phyloP scores from a whole-genome alignment of 2,329 filamentous ascomycete genomes.

The Cordyceps sp. region DNA sequence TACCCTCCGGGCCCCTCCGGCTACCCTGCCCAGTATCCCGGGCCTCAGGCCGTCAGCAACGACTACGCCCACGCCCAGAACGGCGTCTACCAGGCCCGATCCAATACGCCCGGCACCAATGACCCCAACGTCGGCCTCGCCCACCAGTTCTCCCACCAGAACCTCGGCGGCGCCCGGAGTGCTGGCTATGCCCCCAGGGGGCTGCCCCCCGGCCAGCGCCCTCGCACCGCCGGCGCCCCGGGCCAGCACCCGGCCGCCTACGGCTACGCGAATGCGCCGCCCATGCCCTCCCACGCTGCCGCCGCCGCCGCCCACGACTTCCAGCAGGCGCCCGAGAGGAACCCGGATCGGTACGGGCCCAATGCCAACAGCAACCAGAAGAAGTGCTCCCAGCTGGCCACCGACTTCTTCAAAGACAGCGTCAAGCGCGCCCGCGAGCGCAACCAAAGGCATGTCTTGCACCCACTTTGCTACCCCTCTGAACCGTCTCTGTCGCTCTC shows the following conservation, averaged over 20 bases:
- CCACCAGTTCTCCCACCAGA: conserved; percentile 94
- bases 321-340: conserved; percentile 64
- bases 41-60: conserved; percentile 19
- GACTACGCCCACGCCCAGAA: conserved; percentile 34
- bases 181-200: conserved; percentile 53
- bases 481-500: background rate
- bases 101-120: conserved; percentile 45
- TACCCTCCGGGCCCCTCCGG: conserved; percentile 45
- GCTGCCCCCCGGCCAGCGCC: conserved; percentile 56
- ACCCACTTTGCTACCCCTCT: background rate
- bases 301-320: conserved; percentile 44
- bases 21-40: conserved; percentile 28
- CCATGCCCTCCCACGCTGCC: conserved; percentile 46
- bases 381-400: conserved; percentile 53
- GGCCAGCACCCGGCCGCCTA: conserved; percentile 44
- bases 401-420: conserved; percentile 96
- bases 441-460: conserved; percentile 60
- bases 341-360: conserved; percentile 59
- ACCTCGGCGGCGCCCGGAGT: conserved; percentile 55
- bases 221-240: conserved; percentile 63
- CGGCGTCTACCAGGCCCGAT: conserved; percentile 29
- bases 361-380: conserved; percentile 54
- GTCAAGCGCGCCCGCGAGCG: conserved; percentile 90
- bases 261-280: conserved; percentile 48
- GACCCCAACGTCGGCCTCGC: conserved; percentile 83